Percentiles rank a stretch among this genome's conserved stretches.
phyloP scores from a whole-genome alignment of 1,284 basidiomycete genomes.

The Sphagnurus paluster region DNA sequence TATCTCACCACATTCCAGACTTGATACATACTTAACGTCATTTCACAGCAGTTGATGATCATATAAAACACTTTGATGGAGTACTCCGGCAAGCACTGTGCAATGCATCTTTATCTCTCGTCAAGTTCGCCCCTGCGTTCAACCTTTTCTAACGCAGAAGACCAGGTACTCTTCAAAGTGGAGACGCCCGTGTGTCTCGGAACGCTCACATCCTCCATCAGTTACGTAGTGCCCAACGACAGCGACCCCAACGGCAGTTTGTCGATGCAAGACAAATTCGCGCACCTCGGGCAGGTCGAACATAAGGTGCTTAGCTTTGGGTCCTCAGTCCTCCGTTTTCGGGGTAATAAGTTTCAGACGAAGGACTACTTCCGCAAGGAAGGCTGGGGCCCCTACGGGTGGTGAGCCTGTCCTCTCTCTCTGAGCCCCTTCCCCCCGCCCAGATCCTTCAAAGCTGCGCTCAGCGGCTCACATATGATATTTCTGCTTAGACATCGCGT shows the following conservation, averaged over 20 bases:
- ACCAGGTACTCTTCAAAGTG: slow-evolving; percentile 28
- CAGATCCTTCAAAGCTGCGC: too few relatives aligned
- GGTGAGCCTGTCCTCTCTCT: too few relatives aligned
- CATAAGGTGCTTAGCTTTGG: slow-evolving; percentile 25
- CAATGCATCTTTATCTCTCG: slow-evolving; percentile 27
- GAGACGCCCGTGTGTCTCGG: slow-evolving; percentile 19
- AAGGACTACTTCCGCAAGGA: slow-evolving; percentile 29
- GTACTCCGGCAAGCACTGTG: not conserved
- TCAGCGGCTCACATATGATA: too few relatives aligned
- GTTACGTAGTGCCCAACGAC: slow-evolving; percentile 16
- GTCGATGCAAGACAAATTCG: slow-evolving; percentile 23
- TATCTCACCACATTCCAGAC: too few relatives aligned
- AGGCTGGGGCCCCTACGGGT: slow-evolving; percentile 20
- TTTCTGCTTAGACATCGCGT: not conserved
- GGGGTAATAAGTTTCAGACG: slow-evolving; percentile 23
- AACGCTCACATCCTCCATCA: slow-evolving; percentile 18
- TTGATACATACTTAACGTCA: too few relatives aligned
- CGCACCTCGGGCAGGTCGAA: slow-evolving; percentile 28
- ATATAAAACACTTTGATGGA: not conserved
- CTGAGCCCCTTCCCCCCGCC: too few relatives aligned
- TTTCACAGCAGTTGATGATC: too few relatives aligned
- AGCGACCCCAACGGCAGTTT: not conserved
- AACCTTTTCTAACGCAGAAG: slow-evolving; percentile 26
- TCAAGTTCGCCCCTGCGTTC: slow-evolving; percentile 21
- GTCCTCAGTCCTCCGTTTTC: slow-evolving; percentile 27